phyloP scores from a whole-genome alignment of 192 early-diverging fungal genomes.

The Chytriomyces hyalinus region DNA sequence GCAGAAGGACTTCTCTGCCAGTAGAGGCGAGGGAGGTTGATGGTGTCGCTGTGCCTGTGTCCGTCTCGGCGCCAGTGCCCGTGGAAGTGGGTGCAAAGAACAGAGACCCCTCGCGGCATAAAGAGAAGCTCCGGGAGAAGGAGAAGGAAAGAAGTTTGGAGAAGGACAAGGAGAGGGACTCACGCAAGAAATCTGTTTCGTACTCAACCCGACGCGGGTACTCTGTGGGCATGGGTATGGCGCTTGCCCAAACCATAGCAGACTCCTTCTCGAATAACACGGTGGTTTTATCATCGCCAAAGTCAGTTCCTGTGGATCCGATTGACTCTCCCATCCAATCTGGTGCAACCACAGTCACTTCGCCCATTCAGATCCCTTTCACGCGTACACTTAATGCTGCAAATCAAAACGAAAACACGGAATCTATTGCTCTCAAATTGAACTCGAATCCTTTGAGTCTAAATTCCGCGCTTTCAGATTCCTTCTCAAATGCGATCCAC shows the following conservation, averaged over 20 bases:
- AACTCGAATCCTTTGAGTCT: constrained; percentile 2
- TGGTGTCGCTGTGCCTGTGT: background rate
- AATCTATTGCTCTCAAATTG: background rate
- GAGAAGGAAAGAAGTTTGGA: constrained; percentile 3
- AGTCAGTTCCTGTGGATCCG: background rate
- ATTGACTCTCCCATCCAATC: background rate
- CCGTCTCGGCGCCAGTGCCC: background rate
- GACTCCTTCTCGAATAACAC: constrained; percentile 33
- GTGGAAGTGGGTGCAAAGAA: background rate
- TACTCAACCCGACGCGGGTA: background rate
- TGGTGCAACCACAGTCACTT: background rate
- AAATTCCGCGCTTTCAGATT: background rate
- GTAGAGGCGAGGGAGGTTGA: background rate
- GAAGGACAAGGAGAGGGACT: constrained; percentile 23
- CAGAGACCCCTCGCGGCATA: background rate
- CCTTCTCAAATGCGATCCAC: background rate
- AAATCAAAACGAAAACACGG: background rate
- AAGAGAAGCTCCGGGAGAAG: background rate
- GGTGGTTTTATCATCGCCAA: background rate
- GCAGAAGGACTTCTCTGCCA: background rate
- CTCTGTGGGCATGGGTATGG: background rate
- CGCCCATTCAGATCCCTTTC: background rate
- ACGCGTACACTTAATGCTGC: background rate
- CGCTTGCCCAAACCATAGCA: constrained; percentile 28
- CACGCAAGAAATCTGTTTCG: background rate